Evolutionary conservation across 306 rosid genomes (phyloP).

Genomic region (Castanea crenata): DNA sequence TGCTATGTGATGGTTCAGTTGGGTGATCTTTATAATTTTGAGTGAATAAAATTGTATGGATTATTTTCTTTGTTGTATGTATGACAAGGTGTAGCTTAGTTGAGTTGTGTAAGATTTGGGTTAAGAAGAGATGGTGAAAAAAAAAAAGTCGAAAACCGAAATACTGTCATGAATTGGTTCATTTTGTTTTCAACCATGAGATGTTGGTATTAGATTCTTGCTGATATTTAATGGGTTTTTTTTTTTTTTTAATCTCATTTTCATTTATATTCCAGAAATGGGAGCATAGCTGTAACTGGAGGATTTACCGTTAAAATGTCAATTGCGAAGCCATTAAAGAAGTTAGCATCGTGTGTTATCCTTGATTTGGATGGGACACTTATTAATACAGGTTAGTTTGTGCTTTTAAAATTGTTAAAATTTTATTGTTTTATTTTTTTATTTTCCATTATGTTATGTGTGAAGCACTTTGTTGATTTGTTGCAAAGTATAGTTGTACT

Average conservation of each 20-base stretch:
- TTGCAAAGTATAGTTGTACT: not conserved
- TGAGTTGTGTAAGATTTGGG: not conserved
- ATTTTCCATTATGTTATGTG: too few relatives aligned
- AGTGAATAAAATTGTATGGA: not conserved
- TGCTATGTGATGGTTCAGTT: not conserved
- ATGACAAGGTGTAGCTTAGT: not conserved
- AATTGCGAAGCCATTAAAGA: slow-evolving; percentile 37
- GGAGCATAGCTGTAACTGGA: slow-evolving; percentile 8
- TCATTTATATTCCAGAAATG: not conserved
- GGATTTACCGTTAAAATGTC: slow-evolving; percentile 39
- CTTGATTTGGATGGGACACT: slow-evolving; percentile 94
- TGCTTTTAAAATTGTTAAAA: not conserved
- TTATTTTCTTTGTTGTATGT: not conserved
- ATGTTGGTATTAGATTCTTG: not conserved
- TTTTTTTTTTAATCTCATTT: too few relatives aligned
- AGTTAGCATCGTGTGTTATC: slow-evolving; percentile 55
- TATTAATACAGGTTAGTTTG: slow-evolving; percentile 60
- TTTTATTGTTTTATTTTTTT: not conserved
- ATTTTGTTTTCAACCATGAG: not conserved
- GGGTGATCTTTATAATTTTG: not conserved
- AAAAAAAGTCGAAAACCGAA: not conserved
- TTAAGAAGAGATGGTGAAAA: not conserved
- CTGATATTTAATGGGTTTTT: not conserved
- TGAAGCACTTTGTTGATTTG: too few relatives aligned
- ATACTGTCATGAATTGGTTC: not conserved